Percentiles rank a stretch among this genome's conserved stretches.
phyloP scores from a whole-genome alignment of 352 stramenopile genomes.

The Pythium monospermum region DNA sequence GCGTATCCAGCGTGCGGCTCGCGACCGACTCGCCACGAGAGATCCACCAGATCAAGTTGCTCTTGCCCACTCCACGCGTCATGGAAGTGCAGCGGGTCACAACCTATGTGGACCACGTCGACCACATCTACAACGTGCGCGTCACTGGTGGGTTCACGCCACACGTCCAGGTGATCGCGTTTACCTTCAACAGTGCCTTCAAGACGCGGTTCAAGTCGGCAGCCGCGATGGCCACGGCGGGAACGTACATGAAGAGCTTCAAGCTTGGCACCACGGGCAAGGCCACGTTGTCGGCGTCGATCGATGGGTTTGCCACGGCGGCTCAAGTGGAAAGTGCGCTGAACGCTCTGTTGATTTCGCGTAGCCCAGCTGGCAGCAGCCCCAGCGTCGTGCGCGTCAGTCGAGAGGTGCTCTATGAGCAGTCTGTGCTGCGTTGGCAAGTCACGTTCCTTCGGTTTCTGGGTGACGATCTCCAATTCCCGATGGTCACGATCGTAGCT shows the following conservation, averaged over 20 bases:
- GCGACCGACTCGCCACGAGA: slow-evolving; percentile 57
- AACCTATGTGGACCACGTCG: slow-evolving; percentile 49
- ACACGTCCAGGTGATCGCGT: slow-evolving; percentile 41
- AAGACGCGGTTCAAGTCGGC: slow-evolving; percentile 36
- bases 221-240: slow-evolving; percentile 22
- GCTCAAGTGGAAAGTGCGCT: slow-evolving; percentile 34
- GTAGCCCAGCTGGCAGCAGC: background rate
- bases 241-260: slow-evolving; percentile 42
- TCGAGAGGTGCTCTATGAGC: slow-evolving; percentile 25
- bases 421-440: slow-evolving; percentile 38
- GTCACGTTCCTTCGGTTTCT: slow-evolving; percentile 53
- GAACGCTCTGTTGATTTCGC: slow-evolving; percentile 29
- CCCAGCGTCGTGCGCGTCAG: slow-evolving; percentile 28
- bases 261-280: slow-evolving; percentile 23
- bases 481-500: slow-evolving; percentile 25
- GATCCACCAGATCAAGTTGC: slow-evolving; percentile 51
- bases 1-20: slow-evolving; percentile 46
- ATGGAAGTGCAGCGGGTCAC: slow-evolving; percentile 63
- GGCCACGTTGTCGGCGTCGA: background rate
- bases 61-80: slow-evolving; percentile 30
- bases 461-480: slow-evolving; percentile 26
- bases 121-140: slow-evolving; percentile 41
- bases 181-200: slow-evolving; percentile 49
- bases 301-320: slow-evolving; percentile 55
- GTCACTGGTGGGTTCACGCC: slow-evolving; percentile 42